Evolutionary conservation across 2,329 filamentous ascomycete species (phyloP).

Genomic region (Alternaria postmessia): DNA sequence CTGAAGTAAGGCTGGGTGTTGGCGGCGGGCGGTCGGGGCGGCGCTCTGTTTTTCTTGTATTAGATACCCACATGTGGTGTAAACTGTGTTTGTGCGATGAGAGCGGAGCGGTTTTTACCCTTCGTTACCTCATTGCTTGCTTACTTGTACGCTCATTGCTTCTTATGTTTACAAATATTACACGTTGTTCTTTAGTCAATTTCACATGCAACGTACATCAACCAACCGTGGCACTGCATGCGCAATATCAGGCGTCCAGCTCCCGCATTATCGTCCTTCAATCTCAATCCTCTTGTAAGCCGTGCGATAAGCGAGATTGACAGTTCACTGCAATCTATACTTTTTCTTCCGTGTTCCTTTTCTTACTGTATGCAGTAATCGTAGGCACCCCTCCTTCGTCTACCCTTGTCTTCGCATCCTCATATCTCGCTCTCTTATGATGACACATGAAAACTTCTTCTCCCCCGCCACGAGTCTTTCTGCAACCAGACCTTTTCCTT

Average conservation of each 20-base stretch:
- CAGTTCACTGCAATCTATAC: slow-evolving; percentile 4
- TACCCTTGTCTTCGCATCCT: neutral
- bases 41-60: slow-evolving; percentile 7
- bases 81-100: slow-evolving; percentile 1
- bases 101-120: neutral
- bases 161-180: neutral
- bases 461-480: neutral
- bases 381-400: neutral
- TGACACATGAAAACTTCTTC: neutral
- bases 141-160: slow-evolving; percentile 6
- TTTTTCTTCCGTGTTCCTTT: neutral
- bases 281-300: neutral
- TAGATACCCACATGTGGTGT: slow-evolving; percentile 19
- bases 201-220: neutral
- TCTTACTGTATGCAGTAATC: neutral
- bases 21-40: neutral
- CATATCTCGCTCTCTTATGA: neutral
- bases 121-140: neutral
- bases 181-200: neutral
- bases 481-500: neutral
- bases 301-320: slow-evolving; percentile 12
- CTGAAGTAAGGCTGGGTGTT: neutral
- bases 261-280: neutral
- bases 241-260: neutral
- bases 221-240: neutral